Base-by-base conservation (phyloP, 345 rosid species). In the Raphanus raphanistrum region DNA sequence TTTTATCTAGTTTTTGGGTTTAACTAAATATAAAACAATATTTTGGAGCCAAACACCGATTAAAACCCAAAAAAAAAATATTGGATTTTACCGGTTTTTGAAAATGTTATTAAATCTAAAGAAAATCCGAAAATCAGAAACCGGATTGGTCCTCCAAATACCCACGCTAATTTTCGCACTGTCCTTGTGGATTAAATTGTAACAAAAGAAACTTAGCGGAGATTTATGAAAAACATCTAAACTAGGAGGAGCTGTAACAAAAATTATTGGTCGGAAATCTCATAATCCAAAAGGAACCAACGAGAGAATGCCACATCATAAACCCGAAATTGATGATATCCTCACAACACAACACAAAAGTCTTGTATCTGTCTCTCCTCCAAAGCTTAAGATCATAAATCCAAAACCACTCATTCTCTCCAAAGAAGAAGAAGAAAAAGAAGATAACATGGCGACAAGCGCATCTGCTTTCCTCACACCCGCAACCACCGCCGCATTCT, bases 251-350 rank as follows among this genome's bases (percentile, higher is more conserved):
- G 13, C 10, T 41, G 10, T 0, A 25, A 58, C 0, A 12, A 5
- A 59, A 66, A 6, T 1, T 17, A 3, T 10, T 25, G 38, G 63
- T 0, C 8, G 48, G 77, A 72, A 78, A 79, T 82, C 82, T 71
- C 71, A n/a, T 57, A 54, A 82, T 82, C 82, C 80, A 62, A 2
- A 79, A 79, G 36, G 12, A 68, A 76, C 83, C 83, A 82, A 82
- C 1, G 62, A 72, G 57, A 79, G 4, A 8, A 25, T 10, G 81
- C 67, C 85, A 82, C 27, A 29, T 82, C 81, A 82, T 45, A 70
- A 4, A 21, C 27, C 6, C 16, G 27, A 29, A 78, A 74, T 76
- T 73, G 21, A 21, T 21, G 21, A 28, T 68, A 78, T 78, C 84
- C 82, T 71, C 84, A 82, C 72, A 74, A 69, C 32, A n/a, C n/a